Base-by-base conservation (phyloP, 352 stramenopile genomes). In the Pythium plurisporium region DNA sequence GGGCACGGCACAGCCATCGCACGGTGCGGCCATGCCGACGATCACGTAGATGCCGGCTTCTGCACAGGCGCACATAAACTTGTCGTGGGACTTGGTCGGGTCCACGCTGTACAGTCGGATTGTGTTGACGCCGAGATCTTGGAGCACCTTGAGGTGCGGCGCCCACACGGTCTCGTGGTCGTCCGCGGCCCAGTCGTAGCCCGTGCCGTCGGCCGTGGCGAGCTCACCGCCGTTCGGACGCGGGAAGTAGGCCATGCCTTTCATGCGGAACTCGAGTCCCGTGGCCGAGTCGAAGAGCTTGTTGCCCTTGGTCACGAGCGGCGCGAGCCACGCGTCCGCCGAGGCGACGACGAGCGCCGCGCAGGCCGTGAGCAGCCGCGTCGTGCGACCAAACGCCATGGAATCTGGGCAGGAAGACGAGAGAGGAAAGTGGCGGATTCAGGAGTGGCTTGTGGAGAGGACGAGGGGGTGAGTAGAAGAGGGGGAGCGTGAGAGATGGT, bases 271-370 rank as follows among this genome's bases (percentile, higher is more conserved):
- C 56, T 95, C 80, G 9, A 74, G 41, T 12, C 76, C 74, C 0
- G 77, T 84, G 2, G 74, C 56, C 17, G 73, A 81, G 65, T 93
- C 69, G 65, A 94, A 96, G 60, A 95, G 82, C 61, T 93, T 94
- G 72, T 92, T 92, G 57, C 83, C 82, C 52, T 82, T 85, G 29
- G 29, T 48, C 68, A 55, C 86, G 95, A 50, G 29, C 7, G n/a
- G n/a, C n/a, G n/a, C 59, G 6, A 72, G 57, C 67, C 67, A 75
- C 25, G 54, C 62, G 22, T 69, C 53, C 17, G 49, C 38, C n/a
- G 40, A 45, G 3, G 52, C 17, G 10, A 41, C 17, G 11, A n/a
- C 26, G 29, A 36, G 12, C 48, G 48, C 25, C 33, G 48, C 33
- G 36, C 23, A 47, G 25, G 49, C 49, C 25, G 36, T 25, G 15